Evolutionary conservation across 306 rosid species (phyloP).

Genomic region (Leucaena leucocephala): DNA sequence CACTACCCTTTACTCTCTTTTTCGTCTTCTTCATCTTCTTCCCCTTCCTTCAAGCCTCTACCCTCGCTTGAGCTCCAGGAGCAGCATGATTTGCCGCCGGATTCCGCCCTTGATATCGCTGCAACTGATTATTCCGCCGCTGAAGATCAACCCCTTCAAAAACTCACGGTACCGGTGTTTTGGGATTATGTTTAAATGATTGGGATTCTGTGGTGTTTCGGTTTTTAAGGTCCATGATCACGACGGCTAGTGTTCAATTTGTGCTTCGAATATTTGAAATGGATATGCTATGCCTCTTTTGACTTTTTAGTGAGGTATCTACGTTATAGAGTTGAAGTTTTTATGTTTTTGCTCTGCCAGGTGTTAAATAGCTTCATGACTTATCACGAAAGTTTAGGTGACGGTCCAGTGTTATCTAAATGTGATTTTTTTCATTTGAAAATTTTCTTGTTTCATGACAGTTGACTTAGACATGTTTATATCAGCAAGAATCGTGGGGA

Average conservation of each 20-base stretch:
- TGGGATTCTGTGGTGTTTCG: background rate
- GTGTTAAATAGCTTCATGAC: background rate
- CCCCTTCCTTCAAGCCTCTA: slow-evolving; percentile 74
- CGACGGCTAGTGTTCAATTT: background rate
- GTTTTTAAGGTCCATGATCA: background rate
- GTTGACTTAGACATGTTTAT: background rate
- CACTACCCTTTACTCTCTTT: slow-evolving; percentile 85
- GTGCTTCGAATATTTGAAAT: background rate
- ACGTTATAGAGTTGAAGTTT: background rate
- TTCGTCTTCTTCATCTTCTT: slow-evolving; percentile 39
- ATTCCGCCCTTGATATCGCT: slow-evolving; percentile 61
- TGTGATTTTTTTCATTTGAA: background rate
- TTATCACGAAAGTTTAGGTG: background rate
- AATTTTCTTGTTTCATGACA: background rate
- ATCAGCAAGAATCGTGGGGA: background rate
- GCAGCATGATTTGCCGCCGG: slow-evolving; percentile 52
- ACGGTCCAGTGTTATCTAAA: background rate
- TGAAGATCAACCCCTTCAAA: slow-evolving; percentile 40
- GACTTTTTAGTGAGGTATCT: background rate
- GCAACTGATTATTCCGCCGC: slow-evolving; percentile 36
- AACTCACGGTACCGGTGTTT: slow-evolving; percentile 61
- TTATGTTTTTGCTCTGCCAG: background rate
- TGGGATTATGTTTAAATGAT: background rate
- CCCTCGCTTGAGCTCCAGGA: slow-evolving; percentile 68
- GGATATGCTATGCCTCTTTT: background rate